Evolutionary conservation across 23 red algal genomes (phyloP), one percentile per base, ranked within the genome.

Genomic region (Cyanidioschyzon merolae): DNA sequence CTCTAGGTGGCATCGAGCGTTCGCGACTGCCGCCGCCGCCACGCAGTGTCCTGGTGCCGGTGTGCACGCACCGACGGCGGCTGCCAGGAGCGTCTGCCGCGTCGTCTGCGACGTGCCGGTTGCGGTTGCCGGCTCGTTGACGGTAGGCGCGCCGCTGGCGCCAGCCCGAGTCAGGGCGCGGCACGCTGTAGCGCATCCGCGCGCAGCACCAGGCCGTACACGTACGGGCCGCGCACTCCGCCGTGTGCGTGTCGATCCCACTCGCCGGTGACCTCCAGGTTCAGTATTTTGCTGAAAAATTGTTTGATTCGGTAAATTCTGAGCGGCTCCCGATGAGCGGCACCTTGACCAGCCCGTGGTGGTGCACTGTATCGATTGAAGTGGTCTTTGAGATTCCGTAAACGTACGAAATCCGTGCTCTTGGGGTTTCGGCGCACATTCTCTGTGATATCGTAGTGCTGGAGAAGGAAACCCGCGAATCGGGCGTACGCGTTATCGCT

Each of bases 161-260:
- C n/a, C n/a, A n/a, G n/a, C n/a, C n/a, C n/a, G n/a, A n/a, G n/a
- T n/a, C n/a, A n/a, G n/a, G n/a, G n/a, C n/a, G n/a, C n/a, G n/a
- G n/a, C n/a, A n/a, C n/a, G n/a, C n/a, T n/a, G n/a, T n/a, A n/a
- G n/a, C n/a, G n/a, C n/a, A n/a, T n/a, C n/a, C n/a, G 45, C 7
- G 45, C 45, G 45, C 45, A 21, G 12, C 7, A 54, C 45, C 38
- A 83, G 51, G n/a, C 93, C 93, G 67, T 97, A 97, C 3, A 90
- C 87, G 79, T 97, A 97, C 51, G 93, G 93, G 34, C 93, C 93
- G 27, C 93, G 79, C 2, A 97, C 93, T 0, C 93, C 93, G 0
- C 93, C 93, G 50, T 97, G 93, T 2, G 80, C 79, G 50, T 90
- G 80, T 29, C 93, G 58, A 75, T 97, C 93, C 88, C 88, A 97